Percentiles rank a stretch among this genome's conserved stretches.
phyloP scores from a whole-genome alignment of 2,329 filamentous ascomycete species.

The Pyrenophora seminiperda region DNA sequence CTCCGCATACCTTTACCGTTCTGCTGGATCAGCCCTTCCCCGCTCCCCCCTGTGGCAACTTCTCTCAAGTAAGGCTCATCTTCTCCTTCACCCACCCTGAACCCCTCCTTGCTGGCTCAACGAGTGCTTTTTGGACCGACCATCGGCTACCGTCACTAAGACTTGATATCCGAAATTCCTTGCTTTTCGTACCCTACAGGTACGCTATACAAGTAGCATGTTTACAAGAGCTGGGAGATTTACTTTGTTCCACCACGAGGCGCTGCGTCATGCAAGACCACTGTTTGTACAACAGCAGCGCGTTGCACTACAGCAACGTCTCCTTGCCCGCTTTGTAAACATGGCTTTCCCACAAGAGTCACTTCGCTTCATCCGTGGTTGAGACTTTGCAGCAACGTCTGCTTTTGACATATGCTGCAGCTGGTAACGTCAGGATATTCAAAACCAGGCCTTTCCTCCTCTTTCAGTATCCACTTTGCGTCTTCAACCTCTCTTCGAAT shows the following conservation, averaged over 20 bases:
- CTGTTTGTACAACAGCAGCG: constrained; percentile 36
- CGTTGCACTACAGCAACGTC: constrained; percentile 45
- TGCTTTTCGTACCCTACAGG: too few species aligned
- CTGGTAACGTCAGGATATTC: constrained; percentile 35
- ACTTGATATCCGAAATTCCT: constrained; percentile 1
- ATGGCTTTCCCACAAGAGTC: constrained; percentile 35
- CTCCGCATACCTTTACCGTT: constrained; percentile 32
- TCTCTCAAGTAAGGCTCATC: constrained; percentile 36
- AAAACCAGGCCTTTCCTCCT: constrained; percentile 38
- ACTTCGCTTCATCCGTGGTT: constrained; percentile 31
- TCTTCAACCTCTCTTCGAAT: constrained; percentile 24
- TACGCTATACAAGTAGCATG: background rate
- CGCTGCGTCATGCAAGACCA: constrained; percentile 37
- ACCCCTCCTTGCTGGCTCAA: constrained; percentile 10
- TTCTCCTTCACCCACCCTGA: constrained; percentile 2
- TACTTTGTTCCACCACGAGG: constrained; percentile 28
- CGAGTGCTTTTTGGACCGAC: constrained; percentile 17
- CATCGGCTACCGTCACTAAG: constrained; percentile 13
- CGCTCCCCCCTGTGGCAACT: constrained; percentile 33
- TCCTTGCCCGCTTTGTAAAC: constrained; percentile 36
- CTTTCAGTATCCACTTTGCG: constrained; percentile 31
- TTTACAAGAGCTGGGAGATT: constrained; percentile 15
- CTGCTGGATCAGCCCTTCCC: constrained; percentile 28
- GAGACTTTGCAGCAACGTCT: constrained; percentile 41
- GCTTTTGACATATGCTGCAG: constrained; percentile 37